A percentile compares a stretch with the other conserved stretches of the same genome.
Conservation (phyloP, 2,329 filamentous ascomycete genomes). For the Thermothelomyces thermophilus region DNA sequence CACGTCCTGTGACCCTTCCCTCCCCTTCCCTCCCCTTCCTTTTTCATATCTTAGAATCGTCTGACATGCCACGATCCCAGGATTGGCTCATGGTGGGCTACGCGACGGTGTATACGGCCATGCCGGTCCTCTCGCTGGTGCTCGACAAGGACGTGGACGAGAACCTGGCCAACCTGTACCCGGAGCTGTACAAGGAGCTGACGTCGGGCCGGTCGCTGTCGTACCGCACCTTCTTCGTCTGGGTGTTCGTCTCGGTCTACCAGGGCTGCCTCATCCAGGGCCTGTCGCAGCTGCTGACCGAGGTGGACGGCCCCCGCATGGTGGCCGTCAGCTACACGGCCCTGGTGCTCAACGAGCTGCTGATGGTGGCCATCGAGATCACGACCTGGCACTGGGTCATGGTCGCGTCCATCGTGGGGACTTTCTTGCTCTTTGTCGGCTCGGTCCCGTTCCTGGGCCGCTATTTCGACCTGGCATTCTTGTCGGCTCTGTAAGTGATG, state of each 20-base stretch:
- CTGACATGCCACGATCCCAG: too few relatives aligned
- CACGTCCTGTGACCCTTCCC: not conserved
- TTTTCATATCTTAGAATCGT: too few relatives aligned
- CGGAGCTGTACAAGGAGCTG: slow-evolving; percentile 96
- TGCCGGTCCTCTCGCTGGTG: slow-evolving; percentile 86
- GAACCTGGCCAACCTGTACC: slow-evolving; percentile 86
- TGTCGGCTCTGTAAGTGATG: slow-evolving; percentile 58
- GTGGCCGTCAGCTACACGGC: slow-evolving; percentile 88
- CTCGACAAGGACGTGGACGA: slow-evolving; percentile 95
- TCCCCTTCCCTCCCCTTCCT: not conserved
- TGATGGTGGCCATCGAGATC: slow-evolving; percentile 95
- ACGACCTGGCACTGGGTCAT: slow-evolving; percentile 96
- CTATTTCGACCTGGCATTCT: slow-evolving; percentile 83
- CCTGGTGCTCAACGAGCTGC: slow-evolving; percentile 84
- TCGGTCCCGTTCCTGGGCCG: slow-evolving; percentile 77
- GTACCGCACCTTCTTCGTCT: slow-evolving; percentile 93
- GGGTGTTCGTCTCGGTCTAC: slow-evolving; percentile 92
- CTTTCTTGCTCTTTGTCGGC: slow-evolving; percentile 70
- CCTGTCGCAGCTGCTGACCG: slow-evolving; percentile 80
- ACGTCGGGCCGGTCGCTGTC: slow-evolving; percentile 79
- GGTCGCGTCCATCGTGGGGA: slow-evolving; percentile 78
- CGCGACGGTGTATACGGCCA: slow-evolving; percentile 90
- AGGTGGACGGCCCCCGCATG: slow-evolving; percentile 67
- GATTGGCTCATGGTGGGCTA: slow-evolving; percentile 98
- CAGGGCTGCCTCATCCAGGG: slow-evolving; percentile 94